A percentile compares a stretch with the other conserved stretches of the same genome.
Evolutionary conservation across 768 basidiomycete species (phyloP).

Genomic region (Stropharia rugosoannulata): DNA sequence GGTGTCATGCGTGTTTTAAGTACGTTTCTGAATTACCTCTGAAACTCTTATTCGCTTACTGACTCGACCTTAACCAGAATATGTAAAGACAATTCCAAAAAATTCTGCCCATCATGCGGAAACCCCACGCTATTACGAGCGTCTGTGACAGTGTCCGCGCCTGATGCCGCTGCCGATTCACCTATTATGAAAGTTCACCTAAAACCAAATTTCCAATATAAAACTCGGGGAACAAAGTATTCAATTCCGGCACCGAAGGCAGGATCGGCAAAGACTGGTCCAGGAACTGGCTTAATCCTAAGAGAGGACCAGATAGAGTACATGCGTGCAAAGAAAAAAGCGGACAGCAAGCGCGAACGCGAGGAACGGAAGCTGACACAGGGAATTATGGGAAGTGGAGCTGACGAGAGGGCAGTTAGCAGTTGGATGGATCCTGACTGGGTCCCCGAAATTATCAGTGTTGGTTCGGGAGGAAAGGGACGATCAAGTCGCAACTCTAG

Average conservation of each 20-base stretch:
- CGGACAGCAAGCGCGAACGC: conserved; percentile 69
- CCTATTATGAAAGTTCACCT: conserved; percentile 87
- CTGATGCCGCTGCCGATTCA: conserved; percentile 55
- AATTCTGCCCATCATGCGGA: conserved; percentile 98
- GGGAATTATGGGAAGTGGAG: conserved; percentile 49
- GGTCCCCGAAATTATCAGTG: conserved; percentile 78
- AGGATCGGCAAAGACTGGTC: conserved; percentile 81
- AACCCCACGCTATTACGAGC: conserved; percentile 88
- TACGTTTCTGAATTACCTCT: conserved; percentile 55
- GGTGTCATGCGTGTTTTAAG: conserved; percentile 99
- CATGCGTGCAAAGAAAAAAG: conserved; percentile 75
- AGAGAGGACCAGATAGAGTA: conserved; percentile 93
- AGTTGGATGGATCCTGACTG: conserved; percentile 97
- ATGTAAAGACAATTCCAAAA: conserved; percentile 92
- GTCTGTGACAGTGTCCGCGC: conserved; percentile 81
- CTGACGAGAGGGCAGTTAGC: conserved; percentile 52
- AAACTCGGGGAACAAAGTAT: conserved; percentile 86
- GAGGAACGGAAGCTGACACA: conserved; percentile 78
- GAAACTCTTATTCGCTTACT: background rate
- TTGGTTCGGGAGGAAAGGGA: conserved; percentile 71
- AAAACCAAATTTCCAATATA: conserved; percentile 95
- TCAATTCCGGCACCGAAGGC: conserved; percentile 89
- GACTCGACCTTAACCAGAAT: conserved; percentile 50
- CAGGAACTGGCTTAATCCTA: conserved; percentile 82
- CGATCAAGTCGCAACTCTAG: conserved; percentile 47